Conservation (phyloP, 345 rosid species). For the Sonneratia caseolaris region DNA sequence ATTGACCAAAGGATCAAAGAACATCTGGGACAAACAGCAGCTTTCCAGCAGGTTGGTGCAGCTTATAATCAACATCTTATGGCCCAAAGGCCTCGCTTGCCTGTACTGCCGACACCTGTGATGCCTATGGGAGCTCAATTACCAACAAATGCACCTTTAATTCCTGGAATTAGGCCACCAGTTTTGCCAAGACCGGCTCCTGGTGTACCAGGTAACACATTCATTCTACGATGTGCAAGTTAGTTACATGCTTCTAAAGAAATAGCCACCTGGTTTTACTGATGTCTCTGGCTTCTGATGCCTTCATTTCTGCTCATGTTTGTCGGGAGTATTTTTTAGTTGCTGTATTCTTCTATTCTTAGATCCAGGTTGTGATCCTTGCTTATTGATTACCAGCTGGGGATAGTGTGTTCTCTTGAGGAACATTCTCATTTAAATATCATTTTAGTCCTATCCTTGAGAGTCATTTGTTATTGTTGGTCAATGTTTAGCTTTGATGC, state of each 20-base stretch:
- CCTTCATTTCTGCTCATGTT: not conserved
- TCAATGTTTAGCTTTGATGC: not conserved
- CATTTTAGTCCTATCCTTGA: not conserved
- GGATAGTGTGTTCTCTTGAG: not conserved
- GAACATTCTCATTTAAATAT: not conserved
- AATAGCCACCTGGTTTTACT: not conserved
- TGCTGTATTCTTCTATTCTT: not conserved
- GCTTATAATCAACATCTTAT: conserved; percentile 80
- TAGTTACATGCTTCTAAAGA: not conserved
- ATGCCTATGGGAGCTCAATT: conserved; percentile 42
- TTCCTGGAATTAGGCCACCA: conserved; percentile 77
- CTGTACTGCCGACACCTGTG: conserved; percentile 54
- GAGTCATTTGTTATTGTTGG: not conserved
- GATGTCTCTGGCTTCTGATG: not conserved
- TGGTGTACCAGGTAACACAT: conserved; percentile 42
- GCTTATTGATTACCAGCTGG: not conserved
- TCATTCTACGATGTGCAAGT: not conserved
- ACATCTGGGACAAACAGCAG: conserved; percentile 86
- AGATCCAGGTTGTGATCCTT: not conserved
- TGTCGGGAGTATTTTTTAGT: not conserved
- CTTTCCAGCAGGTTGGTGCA: conserved; percentile 81
- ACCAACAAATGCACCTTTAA: conserved; percentile 29
- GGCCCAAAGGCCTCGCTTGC: conserved; percentile 71
- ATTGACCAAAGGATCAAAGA: conserved; percentile 95
- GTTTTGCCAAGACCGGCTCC: conserved; percentile 66